Conservation (phyloP, 345 rosid genomes). For the Eutrema yunnanense region DNA sequence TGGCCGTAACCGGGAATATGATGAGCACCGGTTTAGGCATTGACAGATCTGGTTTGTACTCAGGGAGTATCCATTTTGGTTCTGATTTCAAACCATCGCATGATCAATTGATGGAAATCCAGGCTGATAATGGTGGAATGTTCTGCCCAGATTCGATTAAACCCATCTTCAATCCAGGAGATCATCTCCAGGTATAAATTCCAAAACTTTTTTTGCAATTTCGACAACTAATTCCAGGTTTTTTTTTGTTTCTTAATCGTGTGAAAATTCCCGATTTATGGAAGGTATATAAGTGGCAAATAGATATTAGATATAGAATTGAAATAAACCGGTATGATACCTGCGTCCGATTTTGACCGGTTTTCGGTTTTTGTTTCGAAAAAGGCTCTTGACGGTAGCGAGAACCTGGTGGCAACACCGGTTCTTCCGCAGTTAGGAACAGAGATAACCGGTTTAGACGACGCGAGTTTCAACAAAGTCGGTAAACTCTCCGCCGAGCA, state of each 20-base stretch:
- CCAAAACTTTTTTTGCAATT: too few species aligned
- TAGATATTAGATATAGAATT: too few species aligned
- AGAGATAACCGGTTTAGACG: conserved; percentile 63
- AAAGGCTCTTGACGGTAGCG: conserved; percentile 10
- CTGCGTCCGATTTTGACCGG: not conserved
- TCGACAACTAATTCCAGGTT: too few species aligned
- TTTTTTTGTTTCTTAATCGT: too few species aligned
- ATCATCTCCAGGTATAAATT: conserved; percentile 39
- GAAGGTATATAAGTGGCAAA: not conserved
- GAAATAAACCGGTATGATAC: not conserved
- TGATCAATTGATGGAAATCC: conserved; percentile 59
- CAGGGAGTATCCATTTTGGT: conserved; percentile 38
- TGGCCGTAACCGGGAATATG: conserved; percentile 35
- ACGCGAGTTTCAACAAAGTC: conserved; percentile 54
- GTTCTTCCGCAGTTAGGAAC: conserved; percentile 27
- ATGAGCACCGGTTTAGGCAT: conserved; percentile 35
- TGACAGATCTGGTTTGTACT: conserved; percentile 46
- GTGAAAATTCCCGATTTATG: too few species aligned
- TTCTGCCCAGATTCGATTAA: conserved; percentile 46
- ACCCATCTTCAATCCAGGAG: conserved; percentile 46
- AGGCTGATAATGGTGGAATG: conserved; percentile 57
- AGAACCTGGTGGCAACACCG: conserved; percentile 25
- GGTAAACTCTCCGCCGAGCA: conserved; percentile 79
- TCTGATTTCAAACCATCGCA: conserved; percentile 43
- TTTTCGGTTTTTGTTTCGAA: not conserved